Conservation (phyloP, 305 asterid genomes). For the Salvia sclarea region DNA sequence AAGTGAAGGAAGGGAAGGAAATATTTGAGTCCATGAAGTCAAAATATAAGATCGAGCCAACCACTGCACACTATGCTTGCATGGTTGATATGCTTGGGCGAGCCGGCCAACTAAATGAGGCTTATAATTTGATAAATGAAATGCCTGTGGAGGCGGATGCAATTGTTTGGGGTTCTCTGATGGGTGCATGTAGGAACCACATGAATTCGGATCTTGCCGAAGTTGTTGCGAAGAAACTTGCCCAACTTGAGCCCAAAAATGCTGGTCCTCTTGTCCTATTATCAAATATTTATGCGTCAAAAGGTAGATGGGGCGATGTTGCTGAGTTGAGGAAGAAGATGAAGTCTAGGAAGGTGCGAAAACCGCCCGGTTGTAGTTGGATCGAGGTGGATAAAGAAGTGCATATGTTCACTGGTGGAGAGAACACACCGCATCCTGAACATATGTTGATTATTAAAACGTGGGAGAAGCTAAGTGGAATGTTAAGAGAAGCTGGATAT, state of each 20-base stretch:
- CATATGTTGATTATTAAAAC: conserved; percentile 45
- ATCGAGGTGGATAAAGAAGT: conserved; percentile 66
- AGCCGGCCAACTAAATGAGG: conserved; percentile 58
- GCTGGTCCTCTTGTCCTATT: conserved; percentile 60
- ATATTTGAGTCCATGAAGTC: conserved; percentile 60
- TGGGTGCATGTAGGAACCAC: conserved; percentile 70
- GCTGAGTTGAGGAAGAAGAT: conserved; percentile 53
- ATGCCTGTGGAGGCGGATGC: conserved; percentile 67
- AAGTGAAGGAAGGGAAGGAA: conserved; percentile 62
- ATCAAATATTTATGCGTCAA: conserved; percentile 63
- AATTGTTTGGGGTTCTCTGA: conserved; percentile 66
- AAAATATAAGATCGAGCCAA: conserved; percentile 50
- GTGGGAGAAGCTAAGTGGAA: conserved; percentile 52
- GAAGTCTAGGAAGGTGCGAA: conserved; percentile 50
- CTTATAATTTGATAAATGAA: conserved; percentile 48
- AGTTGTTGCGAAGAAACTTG: conserved; percentile 59
- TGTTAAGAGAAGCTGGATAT: conserved; percentile 61
- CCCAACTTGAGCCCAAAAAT: conserved; percentile 58
- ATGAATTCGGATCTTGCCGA: conserved; percentile 55
- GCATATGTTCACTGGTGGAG: conserved; percentile 68
- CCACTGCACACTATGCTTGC: conserved; percentile 65
- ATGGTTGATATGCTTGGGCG: conserved; percentile 72
- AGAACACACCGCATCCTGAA: conserved; percentile 44
- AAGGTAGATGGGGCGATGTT: conserved; percentile 62
- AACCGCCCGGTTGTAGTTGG: conserved; percentile 72